Percentiles rank a stretch among this genome's conserved stretches.
Evolutionary conservation across 768 basidiomycete species (phyloP).

Genomic region (Tricholoma terreum): DNA sequence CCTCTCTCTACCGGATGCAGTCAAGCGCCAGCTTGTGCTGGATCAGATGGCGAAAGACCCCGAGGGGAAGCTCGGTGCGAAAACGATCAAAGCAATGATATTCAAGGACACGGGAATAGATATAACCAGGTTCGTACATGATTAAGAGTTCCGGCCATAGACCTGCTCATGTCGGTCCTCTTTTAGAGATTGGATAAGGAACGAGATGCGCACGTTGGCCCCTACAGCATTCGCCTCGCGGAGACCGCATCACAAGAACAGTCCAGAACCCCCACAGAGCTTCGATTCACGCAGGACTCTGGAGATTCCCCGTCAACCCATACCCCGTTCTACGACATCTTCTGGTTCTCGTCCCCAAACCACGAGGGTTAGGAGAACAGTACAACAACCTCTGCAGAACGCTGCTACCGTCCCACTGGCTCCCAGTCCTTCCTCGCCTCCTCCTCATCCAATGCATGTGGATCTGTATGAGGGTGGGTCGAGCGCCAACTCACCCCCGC

Average conservation of each 20-base stretch:
- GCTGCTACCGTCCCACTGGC: not conserved
- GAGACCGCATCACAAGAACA: constrained; percentile 3
- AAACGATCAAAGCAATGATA: constrained; percentile 27
- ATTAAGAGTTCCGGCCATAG: not conserved
- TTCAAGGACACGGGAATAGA: constrained; percentile 29
- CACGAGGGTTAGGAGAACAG: not conserved
- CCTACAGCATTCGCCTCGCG: constrained; percentile 8
- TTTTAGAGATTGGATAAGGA: constrained; percentile 6
- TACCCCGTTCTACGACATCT: not conserved
- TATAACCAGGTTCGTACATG: constrained; percentile 17
- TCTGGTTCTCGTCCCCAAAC: not conserved
- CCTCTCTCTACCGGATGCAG: constrained; percentile 19
- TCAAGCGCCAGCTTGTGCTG: constrained; percentile 30
- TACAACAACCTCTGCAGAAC: not conserved
- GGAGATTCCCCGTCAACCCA: not conserved
- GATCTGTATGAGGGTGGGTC: not conserved
- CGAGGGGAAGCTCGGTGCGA: constrained; percentile 23
- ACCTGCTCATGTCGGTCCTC: not conserved
- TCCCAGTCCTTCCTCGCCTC: not conserved
- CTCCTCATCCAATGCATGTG: not conserved
- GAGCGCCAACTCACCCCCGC: not conserved
- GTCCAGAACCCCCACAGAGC: not conserved
- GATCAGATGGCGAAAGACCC: constrained; percentile 35
- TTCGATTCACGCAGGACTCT: not conserved
- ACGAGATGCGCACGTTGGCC: constrained; percentile 6